Evolutionary conservation across 441 rosid genomes (phyloP), one percentile per base, ranked within the genome.

Genomic region (Melastoma candidum): DNA sequence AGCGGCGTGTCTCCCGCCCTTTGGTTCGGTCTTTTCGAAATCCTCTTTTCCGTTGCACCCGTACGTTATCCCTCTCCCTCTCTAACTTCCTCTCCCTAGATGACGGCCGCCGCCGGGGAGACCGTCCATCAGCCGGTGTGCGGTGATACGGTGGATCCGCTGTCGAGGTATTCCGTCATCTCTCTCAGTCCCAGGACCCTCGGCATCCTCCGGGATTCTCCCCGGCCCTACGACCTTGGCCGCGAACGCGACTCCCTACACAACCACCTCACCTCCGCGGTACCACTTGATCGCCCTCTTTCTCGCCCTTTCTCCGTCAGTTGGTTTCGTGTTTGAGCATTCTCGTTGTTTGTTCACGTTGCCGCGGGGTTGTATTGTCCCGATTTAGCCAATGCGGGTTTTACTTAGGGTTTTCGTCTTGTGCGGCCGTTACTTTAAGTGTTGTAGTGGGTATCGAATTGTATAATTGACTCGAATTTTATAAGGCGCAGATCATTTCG

Each of bases 131-230:
- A 36, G 41, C 41, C 1, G 26, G 2, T n/a, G 59, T 9, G 32
- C 48, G 51, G 74, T 25, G 53, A 44, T 12, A 29, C 60, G 48
- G 55, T 67, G 25, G 87, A 79, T 78, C 89, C 94, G 5, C 69
- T 90, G 3, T 72, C 52, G 12, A 63, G 51, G 45, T 78, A 72
- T 60, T 66, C 64, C 2, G 85, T 79, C 8, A 72, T 82, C 39
- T 63, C 94, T 13, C 78, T 86, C 61, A 79, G 80, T 50, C 75
- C 77, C 47, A 75, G 82, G 9, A 75, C 89, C 0, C 67, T 87
- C 9, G 67, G 79, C 26, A 71, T 73, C 47, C 61, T 74, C 46
- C 70, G 76, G 6, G 53, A 53, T 48, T 71, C 68, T 50, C 56
- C 76, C 54, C 53, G 11, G 11, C 65, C 60, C 7, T 36, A 24